Conservation (phyloP, 352 stramenopile genomes). For the Phytophthora vignae region DNA sequence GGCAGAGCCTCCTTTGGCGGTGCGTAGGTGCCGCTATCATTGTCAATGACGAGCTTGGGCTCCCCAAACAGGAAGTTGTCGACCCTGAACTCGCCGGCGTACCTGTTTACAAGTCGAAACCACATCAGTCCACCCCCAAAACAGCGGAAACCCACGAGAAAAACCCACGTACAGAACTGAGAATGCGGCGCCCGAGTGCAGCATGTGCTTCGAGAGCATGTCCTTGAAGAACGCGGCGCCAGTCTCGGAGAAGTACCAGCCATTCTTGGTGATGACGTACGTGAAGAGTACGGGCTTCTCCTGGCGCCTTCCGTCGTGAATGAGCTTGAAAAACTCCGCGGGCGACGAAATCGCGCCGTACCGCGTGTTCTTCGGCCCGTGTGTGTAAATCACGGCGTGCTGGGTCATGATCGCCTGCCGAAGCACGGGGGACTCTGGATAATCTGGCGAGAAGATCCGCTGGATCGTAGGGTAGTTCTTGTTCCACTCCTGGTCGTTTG, state of each 20-base stretch:
- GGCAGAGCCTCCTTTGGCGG: constrained; percentile 42
- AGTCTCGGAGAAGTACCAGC: constrained; percentile 57
- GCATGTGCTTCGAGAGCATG: constrained; percentile 58
- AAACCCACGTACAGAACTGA: constrained; percentile 39
- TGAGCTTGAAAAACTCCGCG: constrained; percentile 49
- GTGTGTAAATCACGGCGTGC: constrained; percentile 49
- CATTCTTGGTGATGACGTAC: constrained; percentile 49
- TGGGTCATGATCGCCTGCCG: constrained; percentile 48
- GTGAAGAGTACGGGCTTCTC: constrained; percentile 50
- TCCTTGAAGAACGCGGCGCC: constrained; percentile 54
- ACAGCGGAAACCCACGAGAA: not conserved
- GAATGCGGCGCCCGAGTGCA: constrained; percentile 46
- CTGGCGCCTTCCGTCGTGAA: constrained; percentile 40
- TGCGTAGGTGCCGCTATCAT: constrained; percentile 54
- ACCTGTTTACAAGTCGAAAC: constrained; percentile 27
- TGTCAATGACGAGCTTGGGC: constrained; percentile 49
- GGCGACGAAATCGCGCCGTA: constrained; percentile 36
- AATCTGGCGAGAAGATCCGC: constrained; percentile 47
- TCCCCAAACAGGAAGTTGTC: constrained; percentile 38
- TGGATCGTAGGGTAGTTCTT: constrained; percentile 50
- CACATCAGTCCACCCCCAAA: not conserved
- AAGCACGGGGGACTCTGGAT: constrained; percentile 37
- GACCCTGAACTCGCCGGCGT: constrained; percentile 47
- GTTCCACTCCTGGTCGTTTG: constrained; percentile 50
- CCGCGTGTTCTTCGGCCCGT: constrained; percentile 36